Percentiles rank a stretch among this genome's conserved stretches.
These are phyloP conservation scores for Penicillium sp. DNA, from an alignment of 2,329 filamentous ascomycete genomes.

Conservation along the genomic window DNA sequence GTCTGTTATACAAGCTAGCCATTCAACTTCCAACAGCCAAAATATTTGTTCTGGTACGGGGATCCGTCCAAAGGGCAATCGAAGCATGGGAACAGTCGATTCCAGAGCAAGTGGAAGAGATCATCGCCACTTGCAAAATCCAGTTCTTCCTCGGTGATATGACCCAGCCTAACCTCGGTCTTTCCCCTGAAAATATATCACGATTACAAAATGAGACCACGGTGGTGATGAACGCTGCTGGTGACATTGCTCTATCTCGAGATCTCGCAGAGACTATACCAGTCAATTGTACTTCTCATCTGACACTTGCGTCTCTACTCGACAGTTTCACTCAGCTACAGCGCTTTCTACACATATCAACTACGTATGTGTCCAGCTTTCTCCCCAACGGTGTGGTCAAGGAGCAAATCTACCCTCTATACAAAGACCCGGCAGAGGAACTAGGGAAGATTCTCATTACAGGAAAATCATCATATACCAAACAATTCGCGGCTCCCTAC, in stretches of 20 bases:
- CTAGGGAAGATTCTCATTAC: constrained; percentile 5
- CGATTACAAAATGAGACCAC: constrained; percentile 11
- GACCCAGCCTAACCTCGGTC: constrained; percentile 8
- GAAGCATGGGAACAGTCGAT: constrained; percentile 12
- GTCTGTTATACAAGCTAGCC: constrained; percentile 16
- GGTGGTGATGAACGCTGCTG: constrained; percentile 14
- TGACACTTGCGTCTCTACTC: constrained; percentile 1
- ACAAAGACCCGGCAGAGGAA: constrained; percentile 1
- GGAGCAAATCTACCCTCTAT: constrained; percentile 4
- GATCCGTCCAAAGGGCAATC: constrained; percentile 6
- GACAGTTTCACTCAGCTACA: constrained; percentile 5
- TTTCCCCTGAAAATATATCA: constrained; percentile 3
- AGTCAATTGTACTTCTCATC: constrained; percentile 10
- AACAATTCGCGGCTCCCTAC: constrained; percentile 13
- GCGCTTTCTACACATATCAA: constrained; percentile 13
- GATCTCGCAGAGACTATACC: constrained; percentile 8
- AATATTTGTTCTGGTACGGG: constrained; percentile 11
- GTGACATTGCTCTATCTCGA: constrained; percentile 12
- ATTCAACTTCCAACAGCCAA: constrained; percentile 13
- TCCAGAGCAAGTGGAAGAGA: constrained; percentile 15
- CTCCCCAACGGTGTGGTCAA: constrained; percentile 5
- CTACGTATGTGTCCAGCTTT: constrained; percentile 10
- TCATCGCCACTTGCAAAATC: constrained; percentile 16
- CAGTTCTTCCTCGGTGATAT: constrained; percentile 15
- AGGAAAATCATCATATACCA: constrained; percentile 3